Conservation (phyloP, 805 yeast genomes). For the Yamadazyma takamatsuzukensis region DNA sequence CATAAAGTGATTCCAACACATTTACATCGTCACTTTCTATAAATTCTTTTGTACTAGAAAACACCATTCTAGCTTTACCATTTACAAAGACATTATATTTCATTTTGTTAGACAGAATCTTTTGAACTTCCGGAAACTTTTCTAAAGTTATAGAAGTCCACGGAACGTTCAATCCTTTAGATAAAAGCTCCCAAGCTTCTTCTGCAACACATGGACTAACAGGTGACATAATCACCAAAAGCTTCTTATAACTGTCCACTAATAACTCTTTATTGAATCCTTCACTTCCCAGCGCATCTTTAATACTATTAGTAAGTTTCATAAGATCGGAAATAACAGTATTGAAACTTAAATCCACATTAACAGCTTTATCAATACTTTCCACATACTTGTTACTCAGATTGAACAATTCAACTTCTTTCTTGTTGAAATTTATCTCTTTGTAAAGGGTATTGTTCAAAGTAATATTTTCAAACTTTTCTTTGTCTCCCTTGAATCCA, state of each 20-base stretch:
- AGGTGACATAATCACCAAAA: constrained; percentile 69
- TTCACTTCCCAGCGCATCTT: constrained; percentile 29
- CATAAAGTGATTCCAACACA: constrained; percentile 33
- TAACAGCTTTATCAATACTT: constrained; percentile 58
- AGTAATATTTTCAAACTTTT: constrained; percentile 12
- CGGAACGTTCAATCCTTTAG: constrained; percentile 9
- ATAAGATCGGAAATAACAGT: constrained; percentile 86
- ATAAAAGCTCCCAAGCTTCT: constrained; percentile 67
- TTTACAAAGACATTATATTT: constrained; percentile 64
- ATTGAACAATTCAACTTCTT: constrained; percentile 58
- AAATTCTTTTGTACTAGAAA: constrained; percentile 33
- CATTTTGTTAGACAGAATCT: constrained; percentile 33
- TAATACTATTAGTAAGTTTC: constrained; percentile 64
- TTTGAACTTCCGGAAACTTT: constrained; percentile 61
- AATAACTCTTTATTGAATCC: constrained; percentile 38
- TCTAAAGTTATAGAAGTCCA: constrained; percentile 53
- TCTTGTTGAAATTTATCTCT: no score
- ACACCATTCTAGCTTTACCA: constrained; percentile 61
- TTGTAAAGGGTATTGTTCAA: no score
- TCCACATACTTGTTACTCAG: constrained; percentile 45
- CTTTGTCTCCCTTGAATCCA: neutral
- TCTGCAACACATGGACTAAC: constrained; percentile 80
- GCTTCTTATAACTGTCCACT: constrained; percentile 46
- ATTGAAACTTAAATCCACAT: constrained; percentile 60
- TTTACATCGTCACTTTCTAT: constrained; percentile 27